phyloP scores from a whole-genome alignment of 148 eudicot genomes.

The Vaccinium corymbosum region DNA sequence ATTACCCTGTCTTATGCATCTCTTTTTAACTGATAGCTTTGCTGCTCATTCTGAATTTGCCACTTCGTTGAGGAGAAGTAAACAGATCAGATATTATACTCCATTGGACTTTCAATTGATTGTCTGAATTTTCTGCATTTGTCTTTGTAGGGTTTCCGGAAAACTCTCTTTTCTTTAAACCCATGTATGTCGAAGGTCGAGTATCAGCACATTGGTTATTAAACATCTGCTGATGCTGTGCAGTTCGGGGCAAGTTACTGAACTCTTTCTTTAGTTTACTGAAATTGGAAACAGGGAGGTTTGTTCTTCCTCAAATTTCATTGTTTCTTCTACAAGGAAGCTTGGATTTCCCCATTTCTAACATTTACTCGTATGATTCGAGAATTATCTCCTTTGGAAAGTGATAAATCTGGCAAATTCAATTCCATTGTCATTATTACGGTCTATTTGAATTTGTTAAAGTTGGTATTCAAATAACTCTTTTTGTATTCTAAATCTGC shows the following conservation, averaged over 20 bases:
- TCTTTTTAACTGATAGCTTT: not conserved
- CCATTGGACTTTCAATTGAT: conserved; percentile 12
- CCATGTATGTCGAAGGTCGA: not conserved
- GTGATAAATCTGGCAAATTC: not conserved
- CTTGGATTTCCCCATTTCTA: not conserved
- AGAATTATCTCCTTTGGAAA: not conserved
- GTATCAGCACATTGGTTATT: not conserved
- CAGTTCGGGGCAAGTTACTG: not conserved
- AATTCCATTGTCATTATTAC: not conserved
- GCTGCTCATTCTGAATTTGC: not conserved
- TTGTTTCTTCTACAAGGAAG: not conserved
- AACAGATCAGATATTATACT: not conserved
- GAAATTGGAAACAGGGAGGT: not conserved
- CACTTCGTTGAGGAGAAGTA: not conserved
- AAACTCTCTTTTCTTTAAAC: not conserved
- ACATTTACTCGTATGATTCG: not conserved
- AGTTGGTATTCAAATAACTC: not conserved
- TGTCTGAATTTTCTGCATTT: not conserved
- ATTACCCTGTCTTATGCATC: not conserved
- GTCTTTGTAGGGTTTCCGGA: not conserved
- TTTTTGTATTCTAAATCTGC: conserved; percentile 20
- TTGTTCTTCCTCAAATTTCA: not conserved
- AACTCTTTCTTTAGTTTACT: not conserved
- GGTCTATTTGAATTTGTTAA: not conserved
- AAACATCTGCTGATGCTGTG: not conserved